Evolutionary conservation across 2,329 filamentous ascomycete genomes (phyloP).

Genomic region (Aspergillus spinulosporus): DNA sequence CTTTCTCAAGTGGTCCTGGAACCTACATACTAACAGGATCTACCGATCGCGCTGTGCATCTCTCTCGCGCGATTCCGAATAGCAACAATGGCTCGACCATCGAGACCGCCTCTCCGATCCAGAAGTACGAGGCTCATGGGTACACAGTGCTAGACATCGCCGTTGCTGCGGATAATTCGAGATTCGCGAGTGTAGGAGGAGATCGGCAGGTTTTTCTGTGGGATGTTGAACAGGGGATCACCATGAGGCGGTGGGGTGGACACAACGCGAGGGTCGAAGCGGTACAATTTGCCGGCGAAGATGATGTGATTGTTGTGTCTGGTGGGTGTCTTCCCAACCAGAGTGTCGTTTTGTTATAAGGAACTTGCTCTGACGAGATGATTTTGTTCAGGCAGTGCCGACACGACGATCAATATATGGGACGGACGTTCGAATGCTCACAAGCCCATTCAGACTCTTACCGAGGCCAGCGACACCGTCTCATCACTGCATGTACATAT

Average conservation of each 20-base stretch:
- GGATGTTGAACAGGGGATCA: slow-evolving; percentile 83
- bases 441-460: slow-evolving; percentile 46
- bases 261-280: slow-evolving; percentile 75
- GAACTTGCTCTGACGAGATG: background rate
- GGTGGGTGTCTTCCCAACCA: slow-evolving; percentile 32
- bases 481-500: slow-evolving; percentile 43
- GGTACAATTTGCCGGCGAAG: slow-evolving; percentile 75
- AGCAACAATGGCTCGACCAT: slow-evolving; percentile 37
- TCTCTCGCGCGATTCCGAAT: slow-evolving; percentile 66
- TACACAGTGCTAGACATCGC: slow-evolving; percentile 85
- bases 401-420: slow-evolving; percentile 47
- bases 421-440: slow-evolving; percentile 42
- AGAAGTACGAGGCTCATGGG: slow-evolving; percentile 85
- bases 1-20: slow-evolving; percentile 70
- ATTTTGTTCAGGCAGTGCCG: slow-evolving; percentile 39
- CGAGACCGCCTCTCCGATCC: slow-evolving; percentile 63
- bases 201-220: slow-evolving; percentile 90
- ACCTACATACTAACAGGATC: slow-evolving; percentile 83
- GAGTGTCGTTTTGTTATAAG: background rate
- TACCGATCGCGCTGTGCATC: slow-evolving; percentile 78
- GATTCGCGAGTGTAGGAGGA: slow-evolving; percentile 83
- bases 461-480: slow-evolving; percentile 45
- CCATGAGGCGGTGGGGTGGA: slow-evolving; percentile 71
- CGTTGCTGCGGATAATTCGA: slow-evolving; percentile 73
- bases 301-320: slow-evolving; percentile 69